Percentiles rank a stretch among this genome's conserved stretches.
Evolutionary conservation across 176 grass and related monocot genomes (phyloP).

Genomic region (Aechmea fasciata): DNA sequence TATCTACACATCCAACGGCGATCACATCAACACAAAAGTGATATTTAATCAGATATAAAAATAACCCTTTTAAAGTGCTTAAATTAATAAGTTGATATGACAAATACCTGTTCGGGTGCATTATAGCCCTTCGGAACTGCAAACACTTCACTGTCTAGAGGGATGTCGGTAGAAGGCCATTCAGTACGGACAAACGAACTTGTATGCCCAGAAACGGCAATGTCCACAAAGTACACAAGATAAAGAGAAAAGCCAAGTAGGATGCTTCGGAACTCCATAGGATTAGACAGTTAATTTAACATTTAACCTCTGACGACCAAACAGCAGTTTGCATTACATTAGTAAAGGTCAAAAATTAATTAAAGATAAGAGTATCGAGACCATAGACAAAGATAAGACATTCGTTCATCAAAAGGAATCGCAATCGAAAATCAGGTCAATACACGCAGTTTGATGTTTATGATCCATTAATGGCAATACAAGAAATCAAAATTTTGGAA

Average conservation of each 20-base stretch:
- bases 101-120: conserved; percentile 73
- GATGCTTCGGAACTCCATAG: conserved; percentile 30
- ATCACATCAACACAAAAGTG: no score
- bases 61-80: no score
- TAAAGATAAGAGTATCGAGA: background rate
- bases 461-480: no score
- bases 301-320: conserved; percentile 8
- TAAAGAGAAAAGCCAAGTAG: conserved; percentile 22
- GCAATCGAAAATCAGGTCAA: no score
- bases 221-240: conserved; percentile 33
- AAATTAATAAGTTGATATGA: background rate
- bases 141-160: conserved; percentile 68
- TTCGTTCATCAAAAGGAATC: no score
- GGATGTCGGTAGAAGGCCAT: conserved; percentile 73
- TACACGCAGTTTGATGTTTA: no score
- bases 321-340: background rate
- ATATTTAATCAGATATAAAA: no score
- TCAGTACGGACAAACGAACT: conserved; percentile 67
- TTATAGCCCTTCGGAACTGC: conserved; percentile 63
- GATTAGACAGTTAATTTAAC: background rate
- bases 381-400: no score
- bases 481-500: no score
- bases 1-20: no score
- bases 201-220: conserved; percentile 41
- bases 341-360: background rate